Evolutionary conservation across 306 rosid genomes (phyloP).

Genomic region (Quercus robur): DNA sequence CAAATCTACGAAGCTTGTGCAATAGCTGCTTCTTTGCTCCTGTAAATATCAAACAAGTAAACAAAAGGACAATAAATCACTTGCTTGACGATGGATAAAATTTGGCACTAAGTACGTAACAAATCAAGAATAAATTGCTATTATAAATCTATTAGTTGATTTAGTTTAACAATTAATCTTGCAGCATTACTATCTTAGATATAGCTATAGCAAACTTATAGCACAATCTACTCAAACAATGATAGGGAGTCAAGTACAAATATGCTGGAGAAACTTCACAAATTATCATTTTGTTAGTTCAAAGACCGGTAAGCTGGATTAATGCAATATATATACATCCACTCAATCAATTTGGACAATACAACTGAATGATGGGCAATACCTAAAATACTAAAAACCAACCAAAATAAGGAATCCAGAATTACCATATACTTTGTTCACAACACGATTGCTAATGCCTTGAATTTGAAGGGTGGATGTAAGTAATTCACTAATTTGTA

Average conservation of each 20-base stretch:
- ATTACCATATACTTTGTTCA: too few species aligned
- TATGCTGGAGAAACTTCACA: neutral
- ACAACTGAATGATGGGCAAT: neutral
- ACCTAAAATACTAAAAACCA: too few species aligned
- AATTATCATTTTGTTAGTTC: neutral
- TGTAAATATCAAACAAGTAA: slow-evolving; percentile 30
- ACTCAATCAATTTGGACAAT: neutral
- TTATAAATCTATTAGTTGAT: neutral
- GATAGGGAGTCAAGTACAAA: neutral
- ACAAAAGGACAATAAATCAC: neutral
- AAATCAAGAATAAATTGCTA: neutral
- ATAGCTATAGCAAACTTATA: neutral
- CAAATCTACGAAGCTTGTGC: slow-evolving; percentile 78
- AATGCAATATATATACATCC: neutral
- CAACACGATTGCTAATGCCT: too few species aligned
- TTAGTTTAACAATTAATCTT: neutral
- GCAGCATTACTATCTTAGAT: neutral
- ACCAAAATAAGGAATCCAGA: too few species aligned
- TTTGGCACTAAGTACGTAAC: neutral
- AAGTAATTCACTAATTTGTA: too few species aligned
- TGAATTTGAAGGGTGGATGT: too few species aligned
- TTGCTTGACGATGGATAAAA: neutral
- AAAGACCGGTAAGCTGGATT: neutral
- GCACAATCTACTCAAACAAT: neutral
- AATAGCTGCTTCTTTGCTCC: slow-evolving; percentile 77